phyloP scores from a whole-genome alignment of 352 stramenopile genomes.

The Globisporangium parvum region DNA sequence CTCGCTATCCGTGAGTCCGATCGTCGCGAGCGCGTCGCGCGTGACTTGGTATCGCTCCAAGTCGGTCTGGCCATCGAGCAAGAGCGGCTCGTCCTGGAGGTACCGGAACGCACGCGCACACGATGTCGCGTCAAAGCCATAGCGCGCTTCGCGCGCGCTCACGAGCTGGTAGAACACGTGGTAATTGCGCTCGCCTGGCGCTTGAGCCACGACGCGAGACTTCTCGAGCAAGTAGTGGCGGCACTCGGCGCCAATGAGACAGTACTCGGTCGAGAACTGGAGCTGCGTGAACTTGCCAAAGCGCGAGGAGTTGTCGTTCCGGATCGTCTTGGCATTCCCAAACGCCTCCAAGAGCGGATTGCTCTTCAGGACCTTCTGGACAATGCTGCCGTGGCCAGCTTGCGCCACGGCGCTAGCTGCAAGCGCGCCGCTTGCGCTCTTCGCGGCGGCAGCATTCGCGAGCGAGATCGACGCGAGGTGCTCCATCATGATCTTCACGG shows the following conservation, averaged over 20 bases:
- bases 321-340: conserved; percentile 89
- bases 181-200: conserved; percentile 94
- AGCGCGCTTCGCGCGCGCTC: conserved; percentile 51
- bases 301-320: conserved; percentile 94
- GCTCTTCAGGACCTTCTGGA: conserved; percentile 87
- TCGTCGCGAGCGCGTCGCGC: conserved; percentile 67
- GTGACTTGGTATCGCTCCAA: conserved; percentile 78
- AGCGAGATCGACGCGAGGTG: conserved; percentile 89
- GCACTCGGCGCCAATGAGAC: conserved; percentile 85
- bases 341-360: conserved; percentile 90
- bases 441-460: conserved; percentile 50
- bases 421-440: conserved; percentile 21
- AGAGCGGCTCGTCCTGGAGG: conserved; percentile 62
- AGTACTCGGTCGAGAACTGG: conserved; percentile 86
- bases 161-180: conserved; percentile 98
- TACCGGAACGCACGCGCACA: conserved; percentile 63
- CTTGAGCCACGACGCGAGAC: conserved; percentile 90
- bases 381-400: conserved; percentile 48
- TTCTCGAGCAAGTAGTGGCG: conserved; percentile 97
- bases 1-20: conserved; percentile 61
- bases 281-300: conserved; percentile 95
- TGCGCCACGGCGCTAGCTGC: conserved; percentile 36
- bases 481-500: conserved; percentile 97
- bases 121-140: conserved; percentile 40
- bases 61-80: conserved; percentile 65